Percentiles rank a stretch among this genome's conserved stretches.
Conservation (phyloP, 1,284 basidiomycete genomes). For the Stereum hirsutum region DNA sequence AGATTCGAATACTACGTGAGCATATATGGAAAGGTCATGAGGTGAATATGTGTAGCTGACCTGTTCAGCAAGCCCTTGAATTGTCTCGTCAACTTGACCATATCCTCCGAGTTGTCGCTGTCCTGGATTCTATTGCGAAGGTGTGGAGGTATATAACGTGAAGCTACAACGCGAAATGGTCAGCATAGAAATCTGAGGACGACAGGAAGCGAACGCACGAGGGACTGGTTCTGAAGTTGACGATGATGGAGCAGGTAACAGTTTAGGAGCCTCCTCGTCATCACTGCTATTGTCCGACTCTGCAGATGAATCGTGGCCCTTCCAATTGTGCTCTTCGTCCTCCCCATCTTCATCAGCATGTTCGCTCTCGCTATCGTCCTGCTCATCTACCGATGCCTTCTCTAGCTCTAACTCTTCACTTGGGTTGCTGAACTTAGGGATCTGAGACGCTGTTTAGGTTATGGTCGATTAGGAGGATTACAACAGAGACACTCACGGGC, state of each 20-base stretch:
- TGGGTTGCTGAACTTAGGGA: not conserved
- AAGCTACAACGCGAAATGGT: constrained; percentile 24
- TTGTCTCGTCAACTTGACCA: constrained; percentile 65
- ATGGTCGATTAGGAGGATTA: not conserved
- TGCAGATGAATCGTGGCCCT: not conserved
- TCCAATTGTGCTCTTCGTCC: constrained; percentile 5
- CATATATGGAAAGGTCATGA: constrained; percentile 1
- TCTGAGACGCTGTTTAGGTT: not conserved
- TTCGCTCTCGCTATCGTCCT: constrained; percentile 17
- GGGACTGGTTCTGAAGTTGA: no score
- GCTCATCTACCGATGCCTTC: no score
- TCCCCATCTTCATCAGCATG: constrained; percentile 13
- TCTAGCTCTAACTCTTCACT: constrained; percentile 11
- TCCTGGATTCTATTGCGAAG: constrained; percentile 34
- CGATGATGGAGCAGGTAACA: no score
- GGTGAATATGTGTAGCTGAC: constrained; percentile 27
- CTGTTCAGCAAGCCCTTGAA: constrained; percentile 87
- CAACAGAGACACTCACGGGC: constrained; percentile 17
- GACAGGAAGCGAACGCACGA: no score
- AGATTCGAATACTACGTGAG: not conserved
- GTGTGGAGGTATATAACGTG: constrained; percentile 58
- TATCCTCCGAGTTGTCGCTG: constrained; percentile 35
- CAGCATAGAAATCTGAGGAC: no score
- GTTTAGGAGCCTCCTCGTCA: no score
- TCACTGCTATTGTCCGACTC: not conserved